Evolutionary conservation across 2,329 filamentous ascomycete species (phyloP), one percentile per base, ranked within the genome.

Genomic region (Xylaria sp.): DNA sequence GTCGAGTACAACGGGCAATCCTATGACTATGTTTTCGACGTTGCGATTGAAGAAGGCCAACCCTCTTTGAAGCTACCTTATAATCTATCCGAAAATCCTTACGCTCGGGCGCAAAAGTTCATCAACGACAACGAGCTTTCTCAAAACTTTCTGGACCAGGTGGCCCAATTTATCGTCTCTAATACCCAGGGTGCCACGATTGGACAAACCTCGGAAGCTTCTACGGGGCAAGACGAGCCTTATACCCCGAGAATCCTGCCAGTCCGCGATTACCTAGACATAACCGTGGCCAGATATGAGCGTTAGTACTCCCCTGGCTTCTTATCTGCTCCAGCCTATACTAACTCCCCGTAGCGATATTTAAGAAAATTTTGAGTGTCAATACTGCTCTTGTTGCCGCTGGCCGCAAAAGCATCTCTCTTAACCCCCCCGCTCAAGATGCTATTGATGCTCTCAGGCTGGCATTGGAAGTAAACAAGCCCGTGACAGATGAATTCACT

Each of bases 21-120:
- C 68, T 99, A 97, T 77, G 96, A 99, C 77, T 97, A 91, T 74
- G 94, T 99, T 9, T 98, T 98, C 72, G 94, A 97, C 75, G 94
- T 97, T 29, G 94, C 97, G 73, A 96, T 97, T 69, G 93, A 97
- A 77, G 95, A 97, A 74, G 95, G 94, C 59, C 95, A 96, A 75
- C 94, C 95, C 13, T 89, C 95, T 0, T 83, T 98, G 51, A 97
- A 97, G 79, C 85, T 98, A n/a, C 94, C 95, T 0, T 98, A 92
- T 80, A 97, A 98, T 77, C 85, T 95, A 13, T 93, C 92, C 0
- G 91, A 97, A 76, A 97, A 97, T 72, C 93, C 94, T 0, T 98
- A 96, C 78, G 92, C 97, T 73, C 90, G 91, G 2, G 95, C 96
- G 0, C 93, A 91, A 39, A 97, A 93, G 76, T 99, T 98, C 73